Conservation (phyloP, 2,329 filamentous ascomycete species). For the Fusarium humuli region DNA sequence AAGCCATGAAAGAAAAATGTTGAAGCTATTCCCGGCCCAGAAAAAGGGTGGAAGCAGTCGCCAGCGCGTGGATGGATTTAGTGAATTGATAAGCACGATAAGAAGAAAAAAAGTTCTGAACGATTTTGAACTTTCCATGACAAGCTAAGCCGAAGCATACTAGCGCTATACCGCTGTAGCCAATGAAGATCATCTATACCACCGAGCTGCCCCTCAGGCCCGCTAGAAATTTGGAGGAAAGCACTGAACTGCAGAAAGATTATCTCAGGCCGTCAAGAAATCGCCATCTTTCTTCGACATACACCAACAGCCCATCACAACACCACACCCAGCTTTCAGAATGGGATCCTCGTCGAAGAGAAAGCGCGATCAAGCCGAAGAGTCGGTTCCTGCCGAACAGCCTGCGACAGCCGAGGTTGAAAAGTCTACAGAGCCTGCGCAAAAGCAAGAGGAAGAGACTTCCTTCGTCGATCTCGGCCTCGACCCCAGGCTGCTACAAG, state of each 20-base stretch:
- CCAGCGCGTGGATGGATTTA: background rate
- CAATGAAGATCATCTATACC: slow-evolving; percentile 39
- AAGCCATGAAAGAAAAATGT: background rate
- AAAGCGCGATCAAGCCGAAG: slow-evolving; percentile 69
- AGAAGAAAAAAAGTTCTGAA: slow-evolving; percentile 46
- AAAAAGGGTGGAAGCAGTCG: background rate
- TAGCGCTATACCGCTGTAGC: accelerated
- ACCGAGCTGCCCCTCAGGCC: slow-evolving; percentile 42
- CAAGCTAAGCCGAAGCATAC: background rate
- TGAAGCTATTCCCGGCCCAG: slow-evolving; percentile 31
- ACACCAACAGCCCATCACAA: slow-evolving; percentile 10
- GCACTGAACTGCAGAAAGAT: slow-evolving; percentile 33
- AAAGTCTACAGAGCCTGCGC: slow-evolving; percentile 42
- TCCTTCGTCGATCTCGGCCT: slow-evolving; percentile 83
- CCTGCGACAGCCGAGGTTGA: slow-evolving; percentile 46
- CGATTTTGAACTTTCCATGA: slow-evolving; percentile 18
- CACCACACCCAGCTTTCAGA: slow-evolving; percentile 53
- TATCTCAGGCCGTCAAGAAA: slow-evolving; percentile 37
- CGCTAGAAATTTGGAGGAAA: slow-evolving; percentile 46
- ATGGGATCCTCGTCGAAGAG: slow-evolving; percentile 61
- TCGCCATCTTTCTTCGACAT: slow-evolving; percentile 33
- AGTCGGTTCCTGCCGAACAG: slow-evolving; percentile 53
- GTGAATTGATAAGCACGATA: slow-evolving; percentile 42
- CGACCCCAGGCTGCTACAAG: slow-evolving; percentile 87
- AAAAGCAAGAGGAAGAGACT: slow-evolving; percentile 50